These are phyloP conservation scores for Trichoderma hamatum DNA, from an alignment of 2,329 filamentous ascomycete species.

Conservation along the genomic window DNA sequence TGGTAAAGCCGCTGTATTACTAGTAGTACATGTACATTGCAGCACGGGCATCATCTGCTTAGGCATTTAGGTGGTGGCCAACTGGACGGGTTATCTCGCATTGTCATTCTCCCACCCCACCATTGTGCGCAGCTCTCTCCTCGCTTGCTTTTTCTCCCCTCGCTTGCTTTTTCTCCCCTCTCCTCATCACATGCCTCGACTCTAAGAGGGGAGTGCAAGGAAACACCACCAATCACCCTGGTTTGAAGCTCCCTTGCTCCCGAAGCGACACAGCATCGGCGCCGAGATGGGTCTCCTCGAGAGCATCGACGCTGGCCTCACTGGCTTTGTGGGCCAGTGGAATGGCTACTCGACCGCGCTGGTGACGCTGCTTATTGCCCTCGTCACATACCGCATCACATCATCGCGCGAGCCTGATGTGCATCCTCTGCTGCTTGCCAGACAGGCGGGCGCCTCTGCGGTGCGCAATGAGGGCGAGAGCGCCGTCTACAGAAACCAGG, in stretches of 20 bases:
- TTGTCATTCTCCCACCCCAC: not conserved
- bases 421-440: conserved; percentile 85
- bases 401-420: conserved; percentile 81
- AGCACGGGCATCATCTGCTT: conserved; percentile 2
- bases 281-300: conserved; percentile 51
- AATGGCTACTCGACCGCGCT: conserved; percentile 76
- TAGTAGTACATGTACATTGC: conserved; percentile 1
- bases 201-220: conserved; percentile 13
- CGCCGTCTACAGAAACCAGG: conserved; percentile 80
- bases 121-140: not conserved
- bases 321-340: conserved; percentile 75
- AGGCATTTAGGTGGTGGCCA: conserved; percentile 9
- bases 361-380: conserved; percentile 64
- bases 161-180: not conserved
- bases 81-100: conserved; percentile 10
- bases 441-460: conserved; percentile 76
- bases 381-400: conserved; percentile 72
- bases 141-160: not conserved
- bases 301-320: conserved; percentile 71
- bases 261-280: not conserved
- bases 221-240: not conserved
- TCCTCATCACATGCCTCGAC: conserved; percentile 16
- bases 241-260: conserved; percentile 6
- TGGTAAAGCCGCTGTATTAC: not conserved
- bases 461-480: conserved; percentile 85